A percentile compares a stretch with the other conserved stretches of the same genome.
Conservation (phyloP, 2,329 filamentous ascomycete genomes). For the Cladophialophora yegresii region DNA sequence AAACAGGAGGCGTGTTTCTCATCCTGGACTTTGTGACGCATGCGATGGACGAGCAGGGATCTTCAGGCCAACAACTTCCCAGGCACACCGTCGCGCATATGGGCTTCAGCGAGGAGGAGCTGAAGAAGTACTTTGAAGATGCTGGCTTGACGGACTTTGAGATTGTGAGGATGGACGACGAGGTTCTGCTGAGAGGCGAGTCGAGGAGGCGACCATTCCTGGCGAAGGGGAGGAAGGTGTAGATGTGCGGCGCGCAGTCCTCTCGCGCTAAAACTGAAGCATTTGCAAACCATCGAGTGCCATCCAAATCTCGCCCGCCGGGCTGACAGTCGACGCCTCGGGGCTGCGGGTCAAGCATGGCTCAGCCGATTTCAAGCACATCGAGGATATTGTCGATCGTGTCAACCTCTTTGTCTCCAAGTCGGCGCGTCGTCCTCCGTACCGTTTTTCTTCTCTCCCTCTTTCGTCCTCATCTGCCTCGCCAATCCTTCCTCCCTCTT, state of each 20-base stretch:
- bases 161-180: slow-evolving; percentile 27
- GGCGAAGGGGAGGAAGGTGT: slow-evolving; percentile 31
- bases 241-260: background rate
- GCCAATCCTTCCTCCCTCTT: slow-evolving; percentile 47
- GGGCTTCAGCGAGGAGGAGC: slow-evolving; percentile 64
- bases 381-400: background rate
- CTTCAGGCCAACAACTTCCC: slow-evolving; percentile 41
- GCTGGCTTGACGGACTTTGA: slow-evolving; percentile 56
- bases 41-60: slow-evolving; percentile 35
- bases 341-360: background rate
- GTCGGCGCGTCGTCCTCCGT: background rate
- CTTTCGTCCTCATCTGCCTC: slow-evolving; percentile 39
- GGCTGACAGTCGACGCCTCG: background rate
- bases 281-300: too few species aligned
- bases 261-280: background rate
- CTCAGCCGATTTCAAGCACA: background rate
- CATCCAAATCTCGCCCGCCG: background rate
- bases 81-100: slow-evolving; percentile 62
- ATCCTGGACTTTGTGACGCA: slow-evolving; percentile 69
- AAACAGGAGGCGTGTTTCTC: slow-evolving; percentile 65
- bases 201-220: slow-evolving; percentile 32
- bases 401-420: background rate
- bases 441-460: background rate
- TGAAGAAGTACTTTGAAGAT: slow-evolving; percentile 62
- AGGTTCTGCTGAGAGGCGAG: slow-evolving; percentile 26